These are phyloP conservation scores for Marasmius oreades DNA, from an alignment of 1,284 basidiomycete species.

Conservation along the genomic window DNA sequence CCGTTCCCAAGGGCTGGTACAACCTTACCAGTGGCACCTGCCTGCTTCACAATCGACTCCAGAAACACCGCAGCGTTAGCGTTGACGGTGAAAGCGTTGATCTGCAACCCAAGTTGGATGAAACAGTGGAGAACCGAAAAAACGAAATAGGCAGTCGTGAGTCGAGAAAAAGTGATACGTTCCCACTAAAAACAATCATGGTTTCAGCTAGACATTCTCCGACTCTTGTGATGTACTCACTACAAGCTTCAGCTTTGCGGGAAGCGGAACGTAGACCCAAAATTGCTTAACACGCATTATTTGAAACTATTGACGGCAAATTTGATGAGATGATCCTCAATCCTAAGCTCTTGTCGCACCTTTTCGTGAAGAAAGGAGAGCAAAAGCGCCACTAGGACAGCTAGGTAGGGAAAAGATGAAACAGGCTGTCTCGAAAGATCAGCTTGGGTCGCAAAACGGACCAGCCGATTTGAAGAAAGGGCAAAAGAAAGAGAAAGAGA, in stretches of 20 bases:
- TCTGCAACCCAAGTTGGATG: slow-evolving; percentile 67
- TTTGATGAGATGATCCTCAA: slow-evolving; percentile 5
- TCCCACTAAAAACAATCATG: slow-evolving; percentile 52
- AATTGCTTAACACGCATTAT: slow-evolving; percentile 46
- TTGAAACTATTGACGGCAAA: background rate
- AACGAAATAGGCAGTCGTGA: slow-evolving; percentile 62
- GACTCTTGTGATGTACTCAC: slow-evolving; percentile 34
- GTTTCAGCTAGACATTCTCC: background rate
- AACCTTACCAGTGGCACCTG: slow-evolving; percentile 44
- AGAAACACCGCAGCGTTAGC: slow-evolving; percentile 53
- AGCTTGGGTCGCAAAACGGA: slow-evolving; percentile 29
- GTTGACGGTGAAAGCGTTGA: slow-evolving; percentile 63
- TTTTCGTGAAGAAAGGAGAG: slow-evolving; percentile 16
- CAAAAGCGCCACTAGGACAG: slow-evolving; percentile 46
- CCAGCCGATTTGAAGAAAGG: slow-evolving; percentile 46
- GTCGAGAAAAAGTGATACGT: slow-evolving; percentile 62
- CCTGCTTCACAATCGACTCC: slow-evolving; percentile 44
- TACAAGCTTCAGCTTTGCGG: slow-evolving; percentile 46
- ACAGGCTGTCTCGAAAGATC: slow-evolving; percentile 14
- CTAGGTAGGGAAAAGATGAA: slow-evolving; percentile 20
- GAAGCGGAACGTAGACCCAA: slow-evolving; percentile 36
- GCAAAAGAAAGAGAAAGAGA: slow-evolving; percentile 23
- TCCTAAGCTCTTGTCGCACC: slow-evolving; percentile 15
- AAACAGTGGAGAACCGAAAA: slow-evolving; percentile 67
- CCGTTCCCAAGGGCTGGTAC: slow-evolving; percentile 48